A percentile compares a stretch with the other conserved stretches of the same genome.
phyloP scores from a whole-genome alignment of 441 rosid species.

The Monsonia emarginata region DNA sequence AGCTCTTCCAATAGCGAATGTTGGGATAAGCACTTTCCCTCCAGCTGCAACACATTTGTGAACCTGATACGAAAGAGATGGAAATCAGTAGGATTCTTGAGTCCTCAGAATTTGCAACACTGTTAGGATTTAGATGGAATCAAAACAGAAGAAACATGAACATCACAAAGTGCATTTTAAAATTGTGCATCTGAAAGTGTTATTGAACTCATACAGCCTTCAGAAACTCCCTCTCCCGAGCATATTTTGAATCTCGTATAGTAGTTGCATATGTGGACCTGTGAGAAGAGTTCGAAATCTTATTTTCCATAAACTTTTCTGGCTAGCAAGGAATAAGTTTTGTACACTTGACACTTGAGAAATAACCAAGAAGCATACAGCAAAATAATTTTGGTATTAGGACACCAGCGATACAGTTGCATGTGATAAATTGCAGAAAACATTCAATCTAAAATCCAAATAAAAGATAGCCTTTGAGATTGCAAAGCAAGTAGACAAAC shows the following conservation, averaged over 20 bases:
- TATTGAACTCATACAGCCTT: slow-evolving; percentile 59
- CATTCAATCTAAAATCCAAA: background rate
- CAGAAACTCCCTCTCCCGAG: slow-evolving; percentile 83
- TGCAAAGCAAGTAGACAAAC: background rate
- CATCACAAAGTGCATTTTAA: background rate
- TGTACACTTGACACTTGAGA: background rate
- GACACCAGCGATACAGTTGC: background rate
- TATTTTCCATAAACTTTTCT: background rate
- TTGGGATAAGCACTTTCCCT: slow-evolving; percentile 92
- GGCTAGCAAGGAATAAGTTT: background rate
- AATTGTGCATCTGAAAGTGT: slow-evolving; percentile 16
- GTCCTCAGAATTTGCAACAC: background rate
- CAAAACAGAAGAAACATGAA: background rate
- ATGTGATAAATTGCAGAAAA: background rate
- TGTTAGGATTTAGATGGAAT: background rate
- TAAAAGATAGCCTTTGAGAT: background rate
- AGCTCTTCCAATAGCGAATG: slow-evolving; percentile 97
- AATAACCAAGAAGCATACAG: background rate
- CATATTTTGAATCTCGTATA: slow-evolving; percentile 76
- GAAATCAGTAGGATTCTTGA: background rate
- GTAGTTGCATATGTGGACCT: slow-evolving; percentile 97
- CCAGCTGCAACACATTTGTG: slow-evolving; percentile 85
- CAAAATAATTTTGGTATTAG: background rate
- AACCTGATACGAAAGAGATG: slow-evolving; percentile 34
- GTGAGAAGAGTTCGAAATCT: slow-evolving; percentile 15